Percentiles rank a stretch among this genome's conserved stretches.
Evolutionary conservation across 2,329 filamentous ascomycete genomes (phyloP).

Genomic region (Ophiostoma quercus): DNA sequence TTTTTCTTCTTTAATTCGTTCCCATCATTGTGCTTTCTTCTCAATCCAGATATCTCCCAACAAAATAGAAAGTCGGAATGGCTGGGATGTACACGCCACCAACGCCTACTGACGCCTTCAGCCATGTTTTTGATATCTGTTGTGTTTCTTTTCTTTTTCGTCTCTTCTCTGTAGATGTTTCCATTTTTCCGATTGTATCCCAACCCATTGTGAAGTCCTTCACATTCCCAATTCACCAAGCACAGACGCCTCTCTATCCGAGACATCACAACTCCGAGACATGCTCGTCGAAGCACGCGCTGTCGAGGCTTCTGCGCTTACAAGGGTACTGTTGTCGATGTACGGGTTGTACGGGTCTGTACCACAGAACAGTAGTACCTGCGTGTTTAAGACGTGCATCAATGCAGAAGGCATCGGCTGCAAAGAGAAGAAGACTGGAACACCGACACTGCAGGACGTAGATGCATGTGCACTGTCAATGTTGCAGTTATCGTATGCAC

Average conservation of each 20-base stretch:
- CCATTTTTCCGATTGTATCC: background rate
- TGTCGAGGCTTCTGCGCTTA: background rate
- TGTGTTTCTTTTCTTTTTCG: background rate
- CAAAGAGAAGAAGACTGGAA: background rate
- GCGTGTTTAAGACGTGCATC: constrained; percentile 11
- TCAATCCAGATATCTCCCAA: background rate
- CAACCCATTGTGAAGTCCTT: background rate
- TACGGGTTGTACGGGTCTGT: background rate
- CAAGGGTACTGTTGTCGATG: background rate
- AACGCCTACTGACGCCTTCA: background rate
- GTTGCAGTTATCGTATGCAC: background rate
- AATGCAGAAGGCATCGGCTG: background rate
- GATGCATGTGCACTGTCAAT: background rate
- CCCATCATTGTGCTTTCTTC: background rate
- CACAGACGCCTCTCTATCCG: background rate
- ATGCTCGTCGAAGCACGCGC: constrained; percentile 6
- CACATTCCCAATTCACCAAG: background rate
- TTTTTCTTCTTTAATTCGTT: background rate
- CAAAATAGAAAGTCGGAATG: background rate
- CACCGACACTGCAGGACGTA: background rate
- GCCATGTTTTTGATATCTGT: background rate
- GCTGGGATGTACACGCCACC: constrained; percentile 4
- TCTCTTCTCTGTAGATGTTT: background rate
- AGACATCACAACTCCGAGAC: background rate
- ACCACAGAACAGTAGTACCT: constrained; percentile 5